Conservation (phyloP, 345 rosid species). For the Clausena lansium region DNA sequence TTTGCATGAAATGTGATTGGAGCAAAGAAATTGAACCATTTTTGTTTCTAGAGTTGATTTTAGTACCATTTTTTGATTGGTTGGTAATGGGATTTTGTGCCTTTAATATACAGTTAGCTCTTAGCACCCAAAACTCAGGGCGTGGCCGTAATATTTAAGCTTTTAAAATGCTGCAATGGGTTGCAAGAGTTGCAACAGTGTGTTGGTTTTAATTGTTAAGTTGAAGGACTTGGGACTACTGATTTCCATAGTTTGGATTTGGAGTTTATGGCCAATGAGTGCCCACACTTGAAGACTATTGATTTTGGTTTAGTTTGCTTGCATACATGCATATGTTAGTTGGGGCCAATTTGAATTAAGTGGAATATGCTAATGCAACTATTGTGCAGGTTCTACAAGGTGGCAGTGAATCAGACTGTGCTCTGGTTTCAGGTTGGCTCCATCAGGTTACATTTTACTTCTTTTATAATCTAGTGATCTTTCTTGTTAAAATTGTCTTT, state of each 20-base stretch:
- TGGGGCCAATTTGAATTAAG: constrained; percentile 3
- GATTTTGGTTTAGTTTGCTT: background rate
- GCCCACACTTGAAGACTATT: background rate
- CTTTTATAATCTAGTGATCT: constrained; percentile 25
- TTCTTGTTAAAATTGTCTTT: constrained; percentile 10
- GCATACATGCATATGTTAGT: background rate
- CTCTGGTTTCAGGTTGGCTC: constrained; percentile 99
- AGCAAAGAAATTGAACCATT: background rate
- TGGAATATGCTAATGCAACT: constrained; percentile 6
- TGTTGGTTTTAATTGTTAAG: background rate
- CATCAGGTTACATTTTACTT: constrained; percentile 78
- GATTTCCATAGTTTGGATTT: background rate
- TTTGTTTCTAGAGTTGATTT: background rate
- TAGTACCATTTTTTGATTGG: background rate
- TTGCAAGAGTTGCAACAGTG: background rate
- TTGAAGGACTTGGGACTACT: background rate
- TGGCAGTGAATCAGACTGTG: constrained; percentile 55
- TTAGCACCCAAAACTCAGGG: background rate
- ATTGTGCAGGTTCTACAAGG: constrained; percentile 75
- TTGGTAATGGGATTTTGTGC: background rate
- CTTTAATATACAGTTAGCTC: background rate
- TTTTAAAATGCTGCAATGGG: background rate
- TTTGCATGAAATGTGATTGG: background rate
- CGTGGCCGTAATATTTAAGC: background rate
- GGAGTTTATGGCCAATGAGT: background rate